Base-by-base conservation (phyloP, 306 rosid genomes). In the Carpinus viminea region DNA sequence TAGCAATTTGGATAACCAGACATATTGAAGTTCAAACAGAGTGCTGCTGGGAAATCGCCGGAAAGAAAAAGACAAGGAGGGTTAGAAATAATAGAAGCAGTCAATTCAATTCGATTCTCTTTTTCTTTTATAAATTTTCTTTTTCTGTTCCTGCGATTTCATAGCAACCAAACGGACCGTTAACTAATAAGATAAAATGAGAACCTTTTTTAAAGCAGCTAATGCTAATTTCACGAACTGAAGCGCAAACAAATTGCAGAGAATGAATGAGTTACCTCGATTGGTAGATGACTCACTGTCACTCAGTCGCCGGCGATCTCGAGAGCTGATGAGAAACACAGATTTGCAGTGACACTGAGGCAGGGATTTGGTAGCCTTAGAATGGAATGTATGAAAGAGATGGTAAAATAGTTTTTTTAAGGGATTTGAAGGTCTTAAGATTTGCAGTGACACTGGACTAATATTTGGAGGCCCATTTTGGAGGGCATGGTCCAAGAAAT, bases 251-350 rank as follows among this genome's bases (percentile, higher is more conserved):
- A 34, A 53, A 50, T 41, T 31, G 3, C 60, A 28, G 15, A 21
- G 20, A 48, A 41, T 2, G 21, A 20, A 48, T 18, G 21, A 13
- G 46, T 31, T 52, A 28, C 10, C 46, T 10, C 10, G 79, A 26
- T 38, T 9, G 15, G 46, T 47, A 47, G 75, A 12, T 36, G 61
- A 70, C 85, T 84, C 86, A 85, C 90, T 84, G 79, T 77, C 77
- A 85, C 75, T 20, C 74, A 72, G 76, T 70, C 36, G 79, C 73
- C 56, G 83, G 80, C 76, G 87, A 84, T 47, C 76, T 24, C 15
- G 28, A 80, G 52, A 74, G 74, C 28, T 3, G 60, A 46, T 13
- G 7, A 9, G 7, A 17, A 50, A 28, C 15, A 3, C 4, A 7
- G 70, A 31, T 26, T 12, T 6, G 60, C 17, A 5, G 46, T 12